Base-by-base conservation (phyloP, 306 rosid genomes). In the Rosa chinensis region DNA sequence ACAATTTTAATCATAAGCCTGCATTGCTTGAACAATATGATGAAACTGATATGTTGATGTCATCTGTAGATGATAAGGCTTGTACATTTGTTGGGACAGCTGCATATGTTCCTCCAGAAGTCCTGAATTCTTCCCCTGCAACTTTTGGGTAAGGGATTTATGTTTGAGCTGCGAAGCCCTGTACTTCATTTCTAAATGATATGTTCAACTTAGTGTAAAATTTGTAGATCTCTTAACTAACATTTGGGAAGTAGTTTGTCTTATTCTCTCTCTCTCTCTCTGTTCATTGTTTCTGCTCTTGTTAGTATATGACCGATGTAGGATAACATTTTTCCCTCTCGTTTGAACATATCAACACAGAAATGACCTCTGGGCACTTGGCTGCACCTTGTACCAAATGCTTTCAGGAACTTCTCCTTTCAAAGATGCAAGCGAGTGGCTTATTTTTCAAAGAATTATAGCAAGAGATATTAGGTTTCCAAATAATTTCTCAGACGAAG, bases 21-120 rank as follows among this genome's bases (percentile, higher is more conserved):
- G 21, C 10, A 62, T 58, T 68, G 43, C 39, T 73, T 81, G 58
- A 77, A 62, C 74, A 52, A 50, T 62, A 50, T 82, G 74, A 73
- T 84, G 59, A 85, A 52, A 40, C n/a, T 23, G 74, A 63, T 58
- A 8, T 73, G 47, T 48, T 48, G 10, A 23, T 77, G 48, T 55
- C 73, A 10, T 80, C 23, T 80, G 77, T 79, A 96, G 99, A 96
- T 78, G 99, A 93, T 81, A 96, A 93, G 82, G 99, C 99, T 74
- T 96, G 99, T 88, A 96, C 99, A 9, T 96, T 96, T 87, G 99
- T 96, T 84, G 99, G 99, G 72, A 96, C 99, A 5, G 99, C 99
- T 81, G 99, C 99, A 35, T 96, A 96, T 81, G 99, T 96, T 69
- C 99, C 99, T 89, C 99, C 99, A 7, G 99, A 96, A 90, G 99